These are phyloP conservation scores for Neonectria sp. DNA, from an alignment of 2,329 filamentous ascomycete species.

Conservation along the genomic window DNA sequence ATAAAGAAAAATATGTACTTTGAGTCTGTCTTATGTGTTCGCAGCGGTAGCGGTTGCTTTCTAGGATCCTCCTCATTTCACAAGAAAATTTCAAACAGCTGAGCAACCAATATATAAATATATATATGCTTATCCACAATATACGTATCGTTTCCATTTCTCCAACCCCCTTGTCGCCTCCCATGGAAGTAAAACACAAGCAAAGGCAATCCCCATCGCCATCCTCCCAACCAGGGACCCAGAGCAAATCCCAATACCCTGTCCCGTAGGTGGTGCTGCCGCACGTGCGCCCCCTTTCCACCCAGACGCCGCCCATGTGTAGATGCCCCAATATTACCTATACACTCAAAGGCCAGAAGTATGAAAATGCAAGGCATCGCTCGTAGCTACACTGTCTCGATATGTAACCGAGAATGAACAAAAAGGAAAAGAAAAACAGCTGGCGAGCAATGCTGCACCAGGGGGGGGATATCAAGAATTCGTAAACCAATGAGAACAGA, in stretches of 20 bases:
- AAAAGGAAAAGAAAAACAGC: constrained; percentile 22
- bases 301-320: constrained; percentile 44
- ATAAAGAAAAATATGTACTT: no score
- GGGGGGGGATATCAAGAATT: constrained; percentile 45
- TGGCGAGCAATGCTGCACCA: constrained; percentile 33
- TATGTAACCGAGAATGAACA: constrained; percentile 23
- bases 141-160: neutral
- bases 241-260: constrained; percentile 20
- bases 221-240: constrained; percentile 22
- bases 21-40: no score
- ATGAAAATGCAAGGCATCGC: constrained; percentile 43
- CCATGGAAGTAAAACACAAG: constrained; percentile 10
- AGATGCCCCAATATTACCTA: constrained; percentile 39
- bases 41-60: no score
- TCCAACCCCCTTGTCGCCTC: neutral
- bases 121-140: constrained; percentile 9
- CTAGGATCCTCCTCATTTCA: neutral
- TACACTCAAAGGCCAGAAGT: constrained; percentile 29
- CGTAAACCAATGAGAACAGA: constrained; percentile 25
- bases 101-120: neutral
- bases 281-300: constrained; percentile 19
- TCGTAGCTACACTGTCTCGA: constrained; percentile 22
- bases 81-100: neutral
- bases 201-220: constrained; percentile 12
- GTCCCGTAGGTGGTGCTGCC: neutral